Evolutionary conservation across 176 grass and related monocot species (phyloP), one percentile per base, ranked within the genome.

Genomic region (Pontederia crassipes): DNA sequence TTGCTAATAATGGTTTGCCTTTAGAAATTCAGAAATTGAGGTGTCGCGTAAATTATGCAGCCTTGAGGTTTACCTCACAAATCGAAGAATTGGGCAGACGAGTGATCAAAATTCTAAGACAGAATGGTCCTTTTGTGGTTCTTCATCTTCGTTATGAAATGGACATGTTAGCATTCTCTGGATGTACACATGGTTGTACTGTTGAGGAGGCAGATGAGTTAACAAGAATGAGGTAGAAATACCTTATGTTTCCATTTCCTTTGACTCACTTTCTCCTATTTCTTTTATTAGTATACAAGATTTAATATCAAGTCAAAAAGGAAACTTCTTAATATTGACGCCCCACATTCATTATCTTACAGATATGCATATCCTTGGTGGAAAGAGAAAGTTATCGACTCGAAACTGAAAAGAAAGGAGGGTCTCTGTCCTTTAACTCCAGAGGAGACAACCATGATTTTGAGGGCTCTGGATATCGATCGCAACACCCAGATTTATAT

Each of bases 311-410:
- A 40, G 32, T 40, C 32, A 3, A 40, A 40, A 40, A 40, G 6
- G 48, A 49, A 15, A 11, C 49, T 64, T 49, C n/a, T 11, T 40
- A 2, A 15, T 15, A 20, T 18, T 1, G 18, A 16, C 13, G 20
- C 51, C 11, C 3, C 12, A 28, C 1, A 26, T 10, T 1, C 11
- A 24, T 26, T 49, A 24, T 12, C 48, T 49, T 27, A 27, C 45
- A 97, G 92, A 68, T 91, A 97, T 74, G 92, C 81, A 52, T 97
- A 97, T 79, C 92, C 84, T 26, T 91, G 92, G 92, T 97, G 92
- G 92, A 97, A 91, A 78, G 84, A 91, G 70, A 97, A 97, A 80
- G 51, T 87, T 27, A 97, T 97, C 8, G 64, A 97, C 67, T 97
- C 92, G 2, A 69, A 91, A 13, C 49, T 82, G 67, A 97, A 97